A percentile compares a stretch with the other conserved stretches of the same genome.
Conservation (phyloP, 768 basidiomycete genomes). For the Leccinum variicolor region DNA sequence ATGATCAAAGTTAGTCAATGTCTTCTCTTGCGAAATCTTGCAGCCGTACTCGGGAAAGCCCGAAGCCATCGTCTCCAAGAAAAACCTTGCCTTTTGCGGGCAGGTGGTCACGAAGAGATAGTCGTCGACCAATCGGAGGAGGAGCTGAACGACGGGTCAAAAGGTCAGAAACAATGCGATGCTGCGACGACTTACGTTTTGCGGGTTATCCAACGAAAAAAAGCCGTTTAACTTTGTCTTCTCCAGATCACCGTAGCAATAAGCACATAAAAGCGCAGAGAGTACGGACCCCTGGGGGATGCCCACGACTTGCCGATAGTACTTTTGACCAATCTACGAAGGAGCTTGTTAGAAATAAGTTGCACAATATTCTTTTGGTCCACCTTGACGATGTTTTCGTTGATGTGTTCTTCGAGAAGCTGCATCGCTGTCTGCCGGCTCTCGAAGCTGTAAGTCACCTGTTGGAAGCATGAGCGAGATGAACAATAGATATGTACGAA, state of each 20-base stretch:
- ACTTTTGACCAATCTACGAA: slow-evolving; percentile 69
- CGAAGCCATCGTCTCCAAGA: slow-evolving; percentile 72
- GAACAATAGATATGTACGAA: not conserved
- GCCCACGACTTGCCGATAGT: slow-evolving; percentile 86
- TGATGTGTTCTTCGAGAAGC: slow-evolving; percentile 86
- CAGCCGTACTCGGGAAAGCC: slow-evolving; percentile 96
- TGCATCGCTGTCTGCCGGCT: slow-evolving; percentile 56
- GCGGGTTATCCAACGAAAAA: slow-evolving; percentile 50
- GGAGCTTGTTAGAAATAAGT: not conserved
- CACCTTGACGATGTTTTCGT: slow-evolving; percentile 89
- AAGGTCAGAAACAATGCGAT: not conserved
- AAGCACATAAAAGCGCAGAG: slow-evolving; percentile 89
- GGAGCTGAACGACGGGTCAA: slow-evolving; percentile 42
- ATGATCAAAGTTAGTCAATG: slow-evolving; percentile 80
- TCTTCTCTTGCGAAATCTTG: slow-evolving; percentile 85
- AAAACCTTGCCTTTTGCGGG: slow-evolving; percentile 53
- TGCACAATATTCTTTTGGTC: not conserved
- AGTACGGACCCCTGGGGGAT: slow-evolving; percentile 98
- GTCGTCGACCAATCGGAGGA: slow-evolving; percentile 91
- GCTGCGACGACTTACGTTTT: slow-evolving; percentile 51
- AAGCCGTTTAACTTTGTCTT: slow-evolving; percentile 38
- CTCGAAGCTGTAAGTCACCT: slow-evolving; percentile 57
- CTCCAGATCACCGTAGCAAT: slow-evolving; percentile 94
- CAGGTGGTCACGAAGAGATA: slow-evolving; percentile 85
- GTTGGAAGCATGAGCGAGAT: not conserved